Evolutionary conservation across 2,329 filamentous ascomycete species (phyloP).

Genomic region (Xylariaceae sp.): DNA sequence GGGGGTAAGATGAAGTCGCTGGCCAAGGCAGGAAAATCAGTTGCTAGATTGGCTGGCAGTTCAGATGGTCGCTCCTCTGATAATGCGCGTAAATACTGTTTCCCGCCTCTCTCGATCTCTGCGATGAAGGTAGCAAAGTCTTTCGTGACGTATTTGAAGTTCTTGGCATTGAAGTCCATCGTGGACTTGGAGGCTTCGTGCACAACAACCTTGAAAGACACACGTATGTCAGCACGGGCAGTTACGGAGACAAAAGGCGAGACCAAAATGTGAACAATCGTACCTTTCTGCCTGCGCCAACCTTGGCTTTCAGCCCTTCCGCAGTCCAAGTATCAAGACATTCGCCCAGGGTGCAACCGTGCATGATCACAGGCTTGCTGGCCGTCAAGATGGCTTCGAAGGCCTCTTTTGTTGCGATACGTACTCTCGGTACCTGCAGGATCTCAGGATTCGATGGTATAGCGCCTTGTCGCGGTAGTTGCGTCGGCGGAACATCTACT

Average conservation of each 20-base stretch:
- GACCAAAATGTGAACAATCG: slow-evolving; percentile 10
- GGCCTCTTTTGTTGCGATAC: slow-evolving; percentile 47
- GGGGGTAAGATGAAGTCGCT: slow-evolving; percentile 66
- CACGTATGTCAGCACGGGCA: too few species aligned
- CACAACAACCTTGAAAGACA: slow-evolving; percentile 56
- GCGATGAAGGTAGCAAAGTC: slow-evolving; percentile 64
- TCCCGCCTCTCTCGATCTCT: slow-evolving; percentile 54
- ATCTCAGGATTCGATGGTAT: too few species aligned
- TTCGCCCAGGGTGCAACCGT: slow-evolving; percentile 60
- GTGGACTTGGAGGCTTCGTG: slow-evolving; percentile 63
- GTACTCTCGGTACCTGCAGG: slow-evolving; percentile 46
- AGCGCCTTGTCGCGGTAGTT: not conserved
- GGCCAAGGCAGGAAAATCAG: slow-evolving; percentile 68
- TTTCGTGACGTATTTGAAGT: slow-evolving; percentile 72
- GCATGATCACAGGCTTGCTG: slow-evolving; percentile 62
- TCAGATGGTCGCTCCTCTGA: slow-evolving; percentile 66
- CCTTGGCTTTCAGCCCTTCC: slow-evolving; percentile 59
- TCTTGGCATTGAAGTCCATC: slow-evolving; percentile 81
- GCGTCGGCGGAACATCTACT: slow-evolving; percentile 9
- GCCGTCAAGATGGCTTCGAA: slow-evolving; percentile 58
- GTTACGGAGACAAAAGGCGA: too few species aligned
- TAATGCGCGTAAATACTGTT: slow-evolving; percentile 74
- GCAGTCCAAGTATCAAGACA: slow-evolving; percentile 67
- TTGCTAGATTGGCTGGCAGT: slow-evolving; percentile 62
- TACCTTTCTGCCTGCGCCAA: slow-evolving; percentile 61